Percentiles rank a stretch among this genome's conserved stretches.
These are phyloP conservation scores for Aurantiochytrium sp. DNA, from an alignment of 108 stramenopile species.

Conservation along the genomic window DNA sequence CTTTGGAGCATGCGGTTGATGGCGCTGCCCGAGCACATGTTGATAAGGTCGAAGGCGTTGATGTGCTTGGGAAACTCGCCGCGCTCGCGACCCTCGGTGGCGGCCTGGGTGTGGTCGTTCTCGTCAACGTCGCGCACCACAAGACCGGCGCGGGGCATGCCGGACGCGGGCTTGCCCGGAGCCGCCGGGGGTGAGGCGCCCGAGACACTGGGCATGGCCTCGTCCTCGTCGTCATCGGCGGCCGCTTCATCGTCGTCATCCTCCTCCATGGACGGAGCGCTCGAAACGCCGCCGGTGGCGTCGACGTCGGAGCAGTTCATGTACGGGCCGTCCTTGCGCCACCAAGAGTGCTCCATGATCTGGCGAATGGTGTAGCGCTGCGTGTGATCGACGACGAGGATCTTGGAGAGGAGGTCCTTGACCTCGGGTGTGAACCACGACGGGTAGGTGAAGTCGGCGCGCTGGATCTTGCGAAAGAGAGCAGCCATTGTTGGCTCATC, in stretches of 20 bases:
- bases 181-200: neutral
- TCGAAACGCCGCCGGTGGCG: neutral
- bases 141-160: neutral
- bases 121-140: slow-evolving; percentile 28
- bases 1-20: slow-evolving; percentile 28
- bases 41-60: slow-evolving; percentile 36
- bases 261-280: neutral
- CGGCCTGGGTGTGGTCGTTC: neutral
- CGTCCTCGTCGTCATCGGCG: neutral
- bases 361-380: slow-evolving; percentile 45
- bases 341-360: slow-evolving; percentile 55
- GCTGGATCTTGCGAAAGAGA: slow-evolving; percentile 69
- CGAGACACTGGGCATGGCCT: neutral
- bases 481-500: slow-evolving; percentile 65
- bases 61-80: slow-evolving; percentile 10
- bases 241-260: neutral
- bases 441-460: slow-evolving; percentile 65
- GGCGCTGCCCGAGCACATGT: slow-evolving; percentile 34
- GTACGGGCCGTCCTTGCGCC: slow-evolving; percentile 28
- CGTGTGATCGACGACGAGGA: slow-evolving; percentile 67
- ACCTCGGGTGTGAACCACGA: slow-evolving; percentile 56
- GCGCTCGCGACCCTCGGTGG: neutral
- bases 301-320: neutral
- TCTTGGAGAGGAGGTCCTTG: slow-evolving; percentile 60
- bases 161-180: neutral